These are phyloP conservation scores for Globisporangium spinosum DNA, from an alignment of 352 stramenopile species.

Conservation along the genomic window DNA sequence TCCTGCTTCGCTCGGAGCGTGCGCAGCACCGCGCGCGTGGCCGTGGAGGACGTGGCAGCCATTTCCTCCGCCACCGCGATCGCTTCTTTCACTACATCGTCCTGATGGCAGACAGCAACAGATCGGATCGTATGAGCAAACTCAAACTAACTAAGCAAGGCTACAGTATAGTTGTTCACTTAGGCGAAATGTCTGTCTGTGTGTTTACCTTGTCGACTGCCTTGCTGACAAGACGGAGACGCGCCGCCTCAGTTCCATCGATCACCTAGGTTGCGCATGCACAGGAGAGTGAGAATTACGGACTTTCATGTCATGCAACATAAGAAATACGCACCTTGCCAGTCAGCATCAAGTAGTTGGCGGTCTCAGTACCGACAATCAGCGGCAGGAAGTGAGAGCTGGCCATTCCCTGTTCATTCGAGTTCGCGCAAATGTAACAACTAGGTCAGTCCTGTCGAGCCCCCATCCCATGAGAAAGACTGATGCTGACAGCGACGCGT, in stretches of 20 bases:
- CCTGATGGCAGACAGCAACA: constrained; percentile 9
- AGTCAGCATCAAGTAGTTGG: constrained; percentile 72
- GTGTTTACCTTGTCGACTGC: constrained; percentile 28
- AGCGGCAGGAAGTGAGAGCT: constrained; percentile 75
- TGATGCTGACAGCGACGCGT: neutral
- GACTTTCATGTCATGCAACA: neutral
- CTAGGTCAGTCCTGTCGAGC: neutral
- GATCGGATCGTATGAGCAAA: too few species aligned
- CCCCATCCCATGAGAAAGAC: neutral
- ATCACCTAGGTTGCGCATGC: constrained; percentile 31
- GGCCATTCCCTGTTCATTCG: constrained; percentile 65
- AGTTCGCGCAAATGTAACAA: neutral
- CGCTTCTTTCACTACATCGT: constrained; percentile 46
- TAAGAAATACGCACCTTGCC: constrained; percentile 36
- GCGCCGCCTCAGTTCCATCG: constrained; percentile 52
- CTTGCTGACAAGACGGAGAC: constrained; percentile 50
- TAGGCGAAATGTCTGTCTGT: too few species aligned
- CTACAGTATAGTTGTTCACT: too few species aligned
- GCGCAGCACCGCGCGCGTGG: constrained; percentile 59
- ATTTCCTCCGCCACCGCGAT: constrained; percentile 57
- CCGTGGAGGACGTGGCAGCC: constrained; percentile 53
- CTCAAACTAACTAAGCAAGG: too few species aligned
- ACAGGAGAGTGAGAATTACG: neutral
- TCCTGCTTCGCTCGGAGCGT: constrained; percentile 70
- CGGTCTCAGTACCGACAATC: constrained; percentile 52